These are phyloP conservation scores for Nannizziopsis arthrosporioides DNA, from an alignment of 2,329 filamentous ascomycete species.

Conservation along the genomic window DNA sequence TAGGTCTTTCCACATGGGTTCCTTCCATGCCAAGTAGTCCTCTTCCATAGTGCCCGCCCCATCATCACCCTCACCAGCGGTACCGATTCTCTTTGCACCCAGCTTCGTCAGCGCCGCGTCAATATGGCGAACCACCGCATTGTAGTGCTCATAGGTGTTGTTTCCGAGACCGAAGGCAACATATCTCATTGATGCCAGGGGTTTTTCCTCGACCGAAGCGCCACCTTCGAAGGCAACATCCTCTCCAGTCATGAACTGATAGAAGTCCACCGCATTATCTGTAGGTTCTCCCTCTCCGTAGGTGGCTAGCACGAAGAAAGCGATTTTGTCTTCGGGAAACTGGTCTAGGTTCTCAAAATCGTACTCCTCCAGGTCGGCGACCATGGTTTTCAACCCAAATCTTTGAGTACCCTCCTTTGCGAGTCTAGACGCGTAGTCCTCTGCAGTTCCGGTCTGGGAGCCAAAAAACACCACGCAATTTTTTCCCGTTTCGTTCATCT, in stretches of 20 bases:
- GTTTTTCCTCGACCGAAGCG: conserved; percentile 48
- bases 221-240: conserved; percentile 69
- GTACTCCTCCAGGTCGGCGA: conserved; percentile 94
- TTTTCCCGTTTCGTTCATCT: conserved; percentile 89
- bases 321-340: conserved; percentile 79
- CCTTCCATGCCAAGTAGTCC: conserved; percentile 97
- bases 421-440: conserved; percentile 91
- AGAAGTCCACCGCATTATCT: conserved; percentile 97
- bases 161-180: conserved; percentile 94
- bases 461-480: conserved; percentile 98
- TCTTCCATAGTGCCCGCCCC: conserved; percentile 99
- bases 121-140: conserved; percentile 91
- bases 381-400: conserved; percentile 95
- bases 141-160: conserved; percentile 99
- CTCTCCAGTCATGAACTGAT: conserved; percentile 82
- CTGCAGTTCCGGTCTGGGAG: conserved; percentile 94
- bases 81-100: conserved; percentile 72
- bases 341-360: conserved; percentile 89
- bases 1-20: conserved; percentile 91
- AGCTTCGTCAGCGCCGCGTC: conserved; percentile 69
- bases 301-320: conserved; percentile 90
- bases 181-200: conserved; percentile 76
- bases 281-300: conserved; percentile 98
- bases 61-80: conserved; percentile 90
- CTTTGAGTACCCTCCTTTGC: conserved; percentile 96